These are phyloP conservation scores for Neckera pumila DNA, from an alignment of 225 moss, liverwort and hornwort species.

Conservation along the genomic window DNA sequence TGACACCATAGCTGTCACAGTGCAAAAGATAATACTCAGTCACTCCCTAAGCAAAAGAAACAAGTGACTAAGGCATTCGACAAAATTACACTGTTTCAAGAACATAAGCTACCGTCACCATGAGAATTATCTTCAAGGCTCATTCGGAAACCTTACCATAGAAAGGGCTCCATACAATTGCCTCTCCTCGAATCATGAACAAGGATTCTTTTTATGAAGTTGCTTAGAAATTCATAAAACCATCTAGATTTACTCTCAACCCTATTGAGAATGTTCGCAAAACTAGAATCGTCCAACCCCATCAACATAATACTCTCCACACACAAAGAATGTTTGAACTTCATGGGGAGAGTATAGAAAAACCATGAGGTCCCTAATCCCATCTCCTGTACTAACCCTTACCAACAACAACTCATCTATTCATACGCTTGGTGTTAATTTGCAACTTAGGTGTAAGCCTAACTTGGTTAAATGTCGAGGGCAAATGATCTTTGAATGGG, in stretches of 20 bases:
- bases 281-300: neutral
- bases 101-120: neutral
- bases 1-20: conserved; percentile 72
- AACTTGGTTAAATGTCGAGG: neutral
- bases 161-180: neutral
- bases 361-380: neutral
- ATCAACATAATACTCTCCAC: neutral
- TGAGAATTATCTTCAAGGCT: neutral
- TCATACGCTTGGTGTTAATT: neutral
- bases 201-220: neutral
- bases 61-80: neutral
- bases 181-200: neutral
- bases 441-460: neutral
- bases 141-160: neutral
- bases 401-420: neutral
- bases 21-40: neutral
- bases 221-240: neutral
- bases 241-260: neutral
- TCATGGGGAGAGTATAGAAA: neutral
- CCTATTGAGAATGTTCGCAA: neutral
- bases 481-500: neutral
- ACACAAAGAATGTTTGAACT: neutral
- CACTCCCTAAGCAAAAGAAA: neutral
- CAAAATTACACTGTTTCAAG: neutral
- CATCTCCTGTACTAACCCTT: neutral